phyloP scores from a whole-genome alignment of 2,329 filamentous ascomycete genomes.

The Alternaria novae-zelandiae region DNA sequence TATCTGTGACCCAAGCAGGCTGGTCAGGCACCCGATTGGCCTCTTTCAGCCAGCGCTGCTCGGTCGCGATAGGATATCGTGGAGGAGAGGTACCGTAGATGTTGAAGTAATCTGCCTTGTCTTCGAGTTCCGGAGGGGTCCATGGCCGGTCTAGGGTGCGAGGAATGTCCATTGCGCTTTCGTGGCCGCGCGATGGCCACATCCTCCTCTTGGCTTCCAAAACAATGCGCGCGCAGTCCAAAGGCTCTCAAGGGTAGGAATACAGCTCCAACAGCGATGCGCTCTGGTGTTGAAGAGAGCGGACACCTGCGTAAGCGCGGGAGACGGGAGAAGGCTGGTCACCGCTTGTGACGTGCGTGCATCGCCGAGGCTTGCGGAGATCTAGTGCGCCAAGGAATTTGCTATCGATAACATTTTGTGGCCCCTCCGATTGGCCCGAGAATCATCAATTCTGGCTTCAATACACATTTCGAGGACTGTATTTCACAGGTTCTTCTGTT shows the following conservation, averaged over 20 bases:
- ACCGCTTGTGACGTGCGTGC: constrained; percentile 9
- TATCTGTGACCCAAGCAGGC: constrained; percentile 2
- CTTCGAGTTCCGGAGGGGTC: constrained; percentile 40
- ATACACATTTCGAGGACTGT: constrained; percentile 16
- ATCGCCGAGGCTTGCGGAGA: constrained; percentile 1
- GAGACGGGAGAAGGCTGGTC: constrained; percentile 1
- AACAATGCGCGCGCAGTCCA: neutral
- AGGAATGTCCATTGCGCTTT: constrained; percentile 29
- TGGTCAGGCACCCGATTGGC: neutral
- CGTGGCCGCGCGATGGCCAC: constrained; percentile 15
- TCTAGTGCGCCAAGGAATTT: neutral
- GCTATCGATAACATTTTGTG: constrained; percentile 12
- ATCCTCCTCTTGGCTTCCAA: constrained; percentile 16
- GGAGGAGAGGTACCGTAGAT: constrained; percentile 21
- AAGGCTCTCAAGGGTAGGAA: neutral
- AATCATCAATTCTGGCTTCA: constrained; percentile 19
- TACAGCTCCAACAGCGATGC: neutral
- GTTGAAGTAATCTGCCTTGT: constrained; percentile 28
- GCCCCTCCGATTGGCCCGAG: constrained; percentile 22
- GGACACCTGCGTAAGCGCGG: neutral
- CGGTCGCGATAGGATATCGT: constrained; percentile 12
- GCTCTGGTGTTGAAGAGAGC: constrained; percentile 1
- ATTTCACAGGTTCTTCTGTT: neutral
- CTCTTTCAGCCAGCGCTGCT: constrained; percentile 15
- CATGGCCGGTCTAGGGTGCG: constrained; percentile 32